These are phyloP conservation scores for Fusarium nanum DNA, from an alignment of 2,329 filamentous ascomycete species.

Conservation along the genomic window DNA sequence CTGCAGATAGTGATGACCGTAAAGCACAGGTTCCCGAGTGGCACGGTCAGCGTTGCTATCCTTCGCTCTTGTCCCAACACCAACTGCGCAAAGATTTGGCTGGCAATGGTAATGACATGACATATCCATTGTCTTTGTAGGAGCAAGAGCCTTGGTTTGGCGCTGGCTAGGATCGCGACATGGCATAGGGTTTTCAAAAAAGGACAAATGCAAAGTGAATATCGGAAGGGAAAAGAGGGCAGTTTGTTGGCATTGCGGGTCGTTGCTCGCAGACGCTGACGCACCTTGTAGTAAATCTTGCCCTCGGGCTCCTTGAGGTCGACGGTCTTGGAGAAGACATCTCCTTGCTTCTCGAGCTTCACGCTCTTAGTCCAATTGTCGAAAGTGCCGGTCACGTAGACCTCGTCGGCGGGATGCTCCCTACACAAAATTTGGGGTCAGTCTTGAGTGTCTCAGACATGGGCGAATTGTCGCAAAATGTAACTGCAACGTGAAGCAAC, in stretches of 20 bases:
- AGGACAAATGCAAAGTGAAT: constrained; percentile 14
- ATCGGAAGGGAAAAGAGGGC: constrained; percentile 20
- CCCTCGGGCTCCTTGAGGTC: constrained; percentile 71
- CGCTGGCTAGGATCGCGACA: constrained; percentile 8
- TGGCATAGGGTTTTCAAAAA: constrained; percentile 1
- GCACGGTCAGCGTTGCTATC: constrained; percentile 23
- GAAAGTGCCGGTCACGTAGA: constrained; percentile 95
- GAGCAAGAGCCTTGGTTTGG: constrained; percentile 12
- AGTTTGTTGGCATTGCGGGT: constrained; percentile 18
- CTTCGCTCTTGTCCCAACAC: constrained; percentile 25
- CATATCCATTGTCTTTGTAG: constrained; percentile 6
- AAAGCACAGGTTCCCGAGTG: constrained; percentile 38
- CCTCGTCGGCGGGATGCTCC: constrained; percentile 84
- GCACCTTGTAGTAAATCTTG: constrained; percentile 96
- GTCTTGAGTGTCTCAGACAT: constrained; percentile 43
- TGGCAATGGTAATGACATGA: neutral
- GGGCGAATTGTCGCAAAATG: constrained; percentile 17
- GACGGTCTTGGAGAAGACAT: constrained; percentile 84
- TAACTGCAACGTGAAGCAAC: constrained; percentile 20
- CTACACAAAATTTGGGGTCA: constrained; percentile 60
- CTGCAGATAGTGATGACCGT: constrained; percentile 38
- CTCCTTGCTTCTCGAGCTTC: constrained; percentile 80
- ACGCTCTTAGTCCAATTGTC: constrained; percentile 93
- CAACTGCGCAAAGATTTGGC: constrained; percentile 22
- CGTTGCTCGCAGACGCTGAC: constrained; percentile 46